Conservation (phyloP, 1,284 basidiomycete species). For the Abortiporus biennis region DNA sequence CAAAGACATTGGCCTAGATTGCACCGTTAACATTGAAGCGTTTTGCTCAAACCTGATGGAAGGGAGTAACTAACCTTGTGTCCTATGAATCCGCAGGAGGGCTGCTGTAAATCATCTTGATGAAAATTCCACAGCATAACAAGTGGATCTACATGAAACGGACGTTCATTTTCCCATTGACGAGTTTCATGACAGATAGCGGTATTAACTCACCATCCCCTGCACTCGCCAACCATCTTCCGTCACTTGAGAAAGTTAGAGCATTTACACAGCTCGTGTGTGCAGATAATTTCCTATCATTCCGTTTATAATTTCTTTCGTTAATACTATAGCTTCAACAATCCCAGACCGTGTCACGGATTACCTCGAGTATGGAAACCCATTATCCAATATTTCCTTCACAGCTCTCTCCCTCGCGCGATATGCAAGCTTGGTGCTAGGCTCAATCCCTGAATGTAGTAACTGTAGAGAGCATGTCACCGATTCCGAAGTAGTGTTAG, state of each 20-base stretch:
- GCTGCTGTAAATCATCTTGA: conserved; percentile 46
- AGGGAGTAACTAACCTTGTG: conserved; percentile 34
- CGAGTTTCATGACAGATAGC: too few species aligned
- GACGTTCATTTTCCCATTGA: background rate
- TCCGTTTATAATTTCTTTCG: conserved; percentile 1
- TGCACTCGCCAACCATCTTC: conserved; percentile 67
- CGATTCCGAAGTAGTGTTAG: too few species aligned
- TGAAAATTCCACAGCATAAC: conserved; percentile 69
- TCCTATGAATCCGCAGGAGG: conserved; percentile 42
- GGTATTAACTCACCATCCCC: conserved; percentile 56
- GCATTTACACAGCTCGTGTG: conserved; percentile 73
- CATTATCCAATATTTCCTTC: conserved; percentile 20
- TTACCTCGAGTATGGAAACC: conserved; percentile 43
- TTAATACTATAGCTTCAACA: background rate
- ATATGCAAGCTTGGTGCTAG: too few species aligned
- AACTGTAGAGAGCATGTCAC: too few species aligned
- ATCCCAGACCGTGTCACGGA: background rate
- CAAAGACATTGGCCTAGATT: conserved; percentile 65
- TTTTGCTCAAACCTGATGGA: background rate
- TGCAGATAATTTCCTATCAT: conserved; percentile 43
- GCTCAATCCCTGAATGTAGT: too few species aligned
- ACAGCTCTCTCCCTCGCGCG: background rate
- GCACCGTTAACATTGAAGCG: background rate
- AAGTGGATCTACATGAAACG: conserved; percentile 40
- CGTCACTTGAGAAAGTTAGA: conserved; percentile 57